phyloP scores from a whole-genome alignment of 1,284 basidiomycete species.

The Amylostereum chailletii region DNA sequence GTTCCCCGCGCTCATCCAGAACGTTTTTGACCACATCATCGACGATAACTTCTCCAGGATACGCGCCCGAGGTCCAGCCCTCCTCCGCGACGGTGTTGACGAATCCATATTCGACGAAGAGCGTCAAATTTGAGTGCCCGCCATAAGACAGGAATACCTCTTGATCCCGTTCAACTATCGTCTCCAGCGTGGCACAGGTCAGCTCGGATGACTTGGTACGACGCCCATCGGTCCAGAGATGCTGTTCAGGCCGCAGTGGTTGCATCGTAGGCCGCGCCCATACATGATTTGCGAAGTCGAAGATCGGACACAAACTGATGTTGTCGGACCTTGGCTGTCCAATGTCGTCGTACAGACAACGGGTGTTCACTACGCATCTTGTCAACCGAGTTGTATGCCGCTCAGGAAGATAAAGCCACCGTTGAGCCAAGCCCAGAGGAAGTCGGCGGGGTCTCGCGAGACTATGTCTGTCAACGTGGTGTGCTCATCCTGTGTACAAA shows the following conservation, averaged over 20 bases:
- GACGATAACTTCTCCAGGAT: conserved; percentile 52
- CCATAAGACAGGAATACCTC: conserved; percentile 76
- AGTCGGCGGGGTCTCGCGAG: conserved; percentile 25
- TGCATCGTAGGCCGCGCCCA: conserved; percentile 19
- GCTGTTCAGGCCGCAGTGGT: conserved; percentile 1
- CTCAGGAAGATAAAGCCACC: conserved; percentile 30
- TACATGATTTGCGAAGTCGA: conserved; percentile 80
- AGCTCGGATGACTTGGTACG: conserved; percentile 32
- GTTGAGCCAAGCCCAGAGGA: conserved; percentile 84
- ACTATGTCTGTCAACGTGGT: no score
- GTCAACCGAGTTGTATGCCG: conserved; percentile 6
- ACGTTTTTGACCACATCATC: conserved; percentile 45
- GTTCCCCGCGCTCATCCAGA: conserved; percentile 29
- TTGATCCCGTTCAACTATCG: conserved; percentile 35
- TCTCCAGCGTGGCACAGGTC: conserved; percentile 43
- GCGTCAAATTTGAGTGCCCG: conserved; percentile 56
- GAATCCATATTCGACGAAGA: conserved; percentile 86
- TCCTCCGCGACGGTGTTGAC: conserved; percentile 30
- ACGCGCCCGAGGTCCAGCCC: conserved; percentile 20
- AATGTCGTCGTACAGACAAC: conserved; percentile 75
- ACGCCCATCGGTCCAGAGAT: conserved; percentile 9
- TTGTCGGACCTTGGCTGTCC: conserved; percentile 59
- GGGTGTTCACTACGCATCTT: conserved; percentile 65
- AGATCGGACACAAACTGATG: conserved; percentile 74
- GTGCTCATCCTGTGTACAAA: conserved; percentile 3